These are phyloP conservation scores for Canavalia gladiata DNA, from an alignment of 306 rosid species.

Conservation along the genomic window DNA sequence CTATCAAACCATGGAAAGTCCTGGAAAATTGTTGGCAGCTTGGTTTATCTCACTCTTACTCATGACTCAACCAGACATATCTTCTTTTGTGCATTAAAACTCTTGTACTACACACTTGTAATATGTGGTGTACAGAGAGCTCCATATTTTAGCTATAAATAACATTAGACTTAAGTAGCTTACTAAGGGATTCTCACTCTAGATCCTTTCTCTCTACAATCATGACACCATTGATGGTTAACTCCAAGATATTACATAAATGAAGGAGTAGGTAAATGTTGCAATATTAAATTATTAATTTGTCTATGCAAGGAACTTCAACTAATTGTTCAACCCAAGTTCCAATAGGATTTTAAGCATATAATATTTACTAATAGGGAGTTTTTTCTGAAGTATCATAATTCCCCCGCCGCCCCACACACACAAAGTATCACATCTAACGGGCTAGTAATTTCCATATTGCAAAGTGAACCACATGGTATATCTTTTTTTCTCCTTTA, in stretches of 20 bases:
- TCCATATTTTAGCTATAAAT: not conserved
- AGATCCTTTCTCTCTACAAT: conserved; percentile 1
- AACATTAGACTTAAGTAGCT: not conserved
- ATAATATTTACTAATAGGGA: not conserved
- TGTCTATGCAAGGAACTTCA: conserved; percentile 29
- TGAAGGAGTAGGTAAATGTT: conserved; percentile 20
- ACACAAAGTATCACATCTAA: not conserved
- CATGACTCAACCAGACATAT: not conserved
- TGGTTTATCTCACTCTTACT: conserved; percentile 7
- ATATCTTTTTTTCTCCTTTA: not conserved
- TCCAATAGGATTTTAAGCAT: not conserved
- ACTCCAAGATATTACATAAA: conserved; percentile 5
- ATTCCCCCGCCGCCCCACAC: not conserved
- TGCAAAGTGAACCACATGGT: not conserved
- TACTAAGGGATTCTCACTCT: not conserved
- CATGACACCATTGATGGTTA: conserved; percentile 13
- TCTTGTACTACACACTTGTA: conserved; percentile 2
- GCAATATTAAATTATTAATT: not conserved
- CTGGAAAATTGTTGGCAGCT: not conserved
- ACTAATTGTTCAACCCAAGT: conserved; percentile 16
- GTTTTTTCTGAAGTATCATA: conserved; percentile 5
- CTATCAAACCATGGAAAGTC: conserved; percentile 23
- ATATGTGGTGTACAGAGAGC: not conserved
- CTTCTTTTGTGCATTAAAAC: conserved; percentile 23
- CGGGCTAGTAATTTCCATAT: conserved; percentile 3